Conservation (phyloP, 768 basidiomycete genomes). For the Mycena vitilis region DNA sequence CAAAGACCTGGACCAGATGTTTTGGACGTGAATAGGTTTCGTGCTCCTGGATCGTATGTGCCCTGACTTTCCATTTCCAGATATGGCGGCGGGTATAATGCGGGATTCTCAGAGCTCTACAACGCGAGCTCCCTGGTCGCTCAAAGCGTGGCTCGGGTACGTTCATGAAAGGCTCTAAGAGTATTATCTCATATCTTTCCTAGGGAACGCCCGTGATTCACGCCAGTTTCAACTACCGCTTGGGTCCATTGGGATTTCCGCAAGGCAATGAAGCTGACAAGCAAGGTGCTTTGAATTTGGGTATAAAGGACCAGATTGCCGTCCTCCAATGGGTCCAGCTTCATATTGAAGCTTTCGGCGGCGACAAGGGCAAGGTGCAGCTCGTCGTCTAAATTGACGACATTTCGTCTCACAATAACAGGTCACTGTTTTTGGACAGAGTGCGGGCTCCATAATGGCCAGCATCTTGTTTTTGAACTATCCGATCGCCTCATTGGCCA, state of each 20-base stretch:
- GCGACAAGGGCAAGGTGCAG: slow-evolving; percentile 56
- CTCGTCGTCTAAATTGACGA: too few species aligned
- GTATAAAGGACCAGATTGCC: slow-evolving; percentile 50
- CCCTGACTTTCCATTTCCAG: not conserved
- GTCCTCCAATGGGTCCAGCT: slow-evolving; percentile 62
- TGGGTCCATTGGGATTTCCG: slow-evolving; percentile 58
- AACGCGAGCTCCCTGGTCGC: slow-evolving; percentile 4
- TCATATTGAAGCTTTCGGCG: slow-evolving; percentile 67
- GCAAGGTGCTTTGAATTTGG: slow-evolving; percentile 50
- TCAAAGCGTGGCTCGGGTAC: slow-evolving; percentile 19
- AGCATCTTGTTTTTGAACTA: too few species aligned
- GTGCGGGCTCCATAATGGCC: too few species aligned
- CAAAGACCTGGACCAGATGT: not conserved
- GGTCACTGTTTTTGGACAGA: too few species aligned
- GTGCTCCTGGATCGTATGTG: not conserved
- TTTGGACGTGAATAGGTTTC: not conserved
- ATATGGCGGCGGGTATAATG: not conserved
- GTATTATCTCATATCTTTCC: not conserved
- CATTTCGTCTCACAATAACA: too few species aligned
- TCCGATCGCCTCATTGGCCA: too few species aligned
- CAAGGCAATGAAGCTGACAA: slow-evolving; percentile 50
- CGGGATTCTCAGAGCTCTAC: not conserved
- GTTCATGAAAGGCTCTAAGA: not conserved
- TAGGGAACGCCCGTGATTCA: slow-evolving; percentile 52
- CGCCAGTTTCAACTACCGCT: slow-evolving; percentile 60